These are phyloP conservation scores for Mortierella sp. DNA, from an alignment of 371 early-diverging fungal species.

Conservation along the genomic window DNA sequence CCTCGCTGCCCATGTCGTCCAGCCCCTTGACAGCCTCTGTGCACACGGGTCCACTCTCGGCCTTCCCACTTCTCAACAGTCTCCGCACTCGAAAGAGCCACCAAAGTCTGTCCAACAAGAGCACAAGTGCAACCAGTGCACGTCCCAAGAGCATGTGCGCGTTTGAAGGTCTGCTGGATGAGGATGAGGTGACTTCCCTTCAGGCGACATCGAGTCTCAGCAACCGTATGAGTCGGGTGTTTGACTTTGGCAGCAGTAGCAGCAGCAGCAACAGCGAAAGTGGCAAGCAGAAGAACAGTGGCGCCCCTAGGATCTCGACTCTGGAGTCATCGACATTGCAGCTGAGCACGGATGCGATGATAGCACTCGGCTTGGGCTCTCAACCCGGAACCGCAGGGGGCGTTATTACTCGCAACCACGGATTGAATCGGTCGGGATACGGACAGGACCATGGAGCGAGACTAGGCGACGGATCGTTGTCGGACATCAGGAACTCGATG, in stretches of 20 bases:
- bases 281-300: constrained; percentile 13
- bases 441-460: constrained; percentile 13
- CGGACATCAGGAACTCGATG: constrained; percentile 34
- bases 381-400: constrained; percentile 42
- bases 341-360: constrained; percentile 48
- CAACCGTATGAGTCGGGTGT: constrained; percentile 44
- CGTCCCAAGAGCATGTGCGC: constrained; percentile 45
- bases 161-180: not conserved
- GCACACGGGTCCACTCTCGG: constrained; percentile 24
- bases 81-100: constrained; percentile 50
- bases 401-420: constrained; percentile 19
- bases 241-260: constrained; percentile 28
- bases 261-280: not conserved
- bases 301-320: constrained; percentile 18
- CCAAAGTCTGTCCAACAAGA: constrained; percentile 24
- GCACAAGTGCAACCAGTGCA: not conserved
- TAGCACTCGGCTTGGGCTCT: constrained; percentile 39
- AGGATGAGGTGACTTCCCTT: not conserved
- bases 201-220: constrained; percentile 14
- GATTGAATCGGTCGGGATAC: not conserved
- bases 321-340: constrained; percentile 39
- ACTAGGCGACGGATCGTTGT: constrained; percentile 37
- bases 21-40: constrained; percentile 32
- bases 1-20: constrained; percentile 19
- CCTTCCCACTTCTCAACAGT: constrained; percentile 47